Conservation (phyloP, 192 early-diverging fungal genomes). For the Thamnidium elegans region DNA sequence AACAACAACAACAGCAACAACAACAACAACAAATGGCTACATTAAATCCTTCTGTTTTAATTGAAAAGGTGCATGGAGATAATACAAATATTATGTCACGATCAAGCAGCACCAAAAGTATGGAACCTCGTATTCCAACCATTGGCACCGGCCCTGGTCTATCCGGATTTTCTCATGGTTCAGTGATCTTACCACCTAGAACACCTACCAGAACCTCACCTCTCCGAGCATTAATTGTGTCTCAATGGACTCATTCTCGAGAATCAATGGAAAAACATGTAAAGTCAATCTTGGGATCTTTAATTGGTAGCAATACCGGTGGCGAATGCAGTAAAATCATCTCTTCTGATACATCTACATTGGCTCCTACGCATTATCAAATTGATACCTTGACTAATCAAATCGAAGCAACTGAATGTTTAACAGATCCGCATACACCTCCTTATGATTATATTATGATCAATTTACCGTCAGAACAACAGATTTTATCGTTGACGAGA, state of each 20-base stretch:
- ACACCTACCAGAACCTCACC: constrained; percentile 9
- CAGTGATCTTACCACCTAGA: constrained; percentile 11
- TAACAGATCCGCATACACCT: constrained; percentile 22
- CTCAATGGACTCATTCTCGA: constrained; percentile 39
- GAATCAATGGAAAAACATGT: constrained; percentile 43
- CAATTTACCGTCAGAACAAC: constrained; percentile 44
- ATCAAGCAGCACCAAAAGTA: neutral
- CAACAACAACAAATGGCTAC: neutral
- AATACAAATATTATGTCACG: neutral
- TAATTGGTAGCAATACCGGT: constrained; percentile 27
- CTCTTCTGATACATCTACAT: neutral
- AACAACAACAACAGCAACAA: neutral
- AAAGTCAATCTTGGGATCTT: constrained; percentile 17
- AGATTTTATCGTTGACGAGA: constrained; percentile 36
- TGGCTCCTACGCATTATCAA: neutral
- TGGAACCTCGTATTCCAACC: constrained; percentile 9
- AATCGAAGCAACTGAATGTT: constrained; percentile 37
- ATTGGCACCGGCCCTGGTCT: constrained; percentile 10
- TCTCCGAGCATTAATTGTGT: constrained; percentile 40
- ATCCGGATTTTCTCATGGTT: neutral
- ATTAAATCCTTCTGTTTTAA: neutral
- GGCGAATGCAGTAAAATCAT: neutral
- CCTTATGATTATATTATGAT: constrained; percentile 45
- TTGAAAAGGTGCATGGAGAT: neutral
- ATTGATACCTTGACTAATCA: constrained; percentile 43